Percentiles rank a stretch among this genome's conserved stretches.
These are phyloP conservation scores for Senna tora DNA, from an alignment of 306 rosid genomes.

Conservation along the genomic window DNA sequence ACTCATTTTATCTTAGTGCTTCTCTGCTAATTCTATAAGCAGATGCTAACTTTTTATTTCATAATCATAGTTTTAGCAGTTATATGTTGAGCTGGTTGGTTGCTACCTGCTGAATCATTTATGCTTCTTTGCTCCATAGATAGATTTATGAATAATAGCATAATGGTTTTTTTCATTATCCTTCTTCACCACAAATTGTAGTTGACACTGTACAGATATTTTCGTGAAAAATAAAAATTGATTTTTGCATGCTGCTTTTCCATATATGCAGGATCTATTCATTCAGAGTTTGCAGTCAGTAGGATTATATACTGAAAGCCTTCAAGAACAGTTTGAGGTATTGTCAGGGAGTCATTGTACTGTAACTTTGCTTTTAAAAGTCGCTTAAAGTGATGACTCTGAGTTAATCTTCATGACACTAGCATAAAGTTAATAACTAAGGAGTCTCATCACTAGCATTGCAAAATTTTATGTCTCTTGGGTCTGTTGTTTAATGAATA, in stretches of 20 bases:
- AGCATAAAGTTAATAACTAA: slow-evolving; percentile 22
- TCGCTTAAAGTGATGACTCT: slow-evolving; percentile 27
- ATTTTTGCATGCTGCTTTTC: slow-evolving; percentile 37
- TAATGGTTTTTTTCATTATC: slow-evolving; percentile 7
- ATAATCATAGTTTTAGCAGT: neutral
- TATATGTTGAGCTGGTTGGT: slow-evolving; percentile 10
- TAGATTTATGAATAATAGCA: slow-evolving; percentile 1
- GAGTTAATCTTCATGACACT: slow-evolving; percentile 32
- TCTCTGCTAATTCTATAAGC: neutral
- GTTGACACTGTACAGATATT: slow-evolving; percentile 10
- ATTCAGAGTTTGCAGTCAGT: slow-evolving; percentile 76
- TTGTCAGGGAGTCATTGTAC: slow-evolving; percentile 33
- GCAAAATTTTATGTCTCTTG: slow-evolving; percentile 16
- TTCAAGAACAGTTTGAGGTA: slow-evolving; percentile 79
- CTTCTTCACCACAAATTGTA: slow-evolving; percentile 20
- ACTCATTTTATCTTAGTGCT: neutral
- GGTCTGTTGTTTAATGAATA: slow-evolving; percentile 7
- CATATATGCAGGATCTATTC: slow-evolving; percentile 77
- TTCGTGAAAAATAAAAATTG: slow-evolving; percentile 15
- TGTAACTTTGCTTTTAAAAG: slow-evolving; percentile 30
- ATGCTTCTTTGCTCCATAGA: slow-evolving; percentile 22
- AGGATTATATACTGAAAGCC: slow-evolving; percentile 65
- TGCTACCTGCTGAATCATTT: slow-evolving; percentile 16
- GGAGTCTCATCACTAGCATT: slow-evolving; percentile 12
- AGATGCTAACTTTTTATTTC: neutral